Conservation (phyloP, 1,284 basidiomycete genomes). For the Porodaedalea pini region DNA sequence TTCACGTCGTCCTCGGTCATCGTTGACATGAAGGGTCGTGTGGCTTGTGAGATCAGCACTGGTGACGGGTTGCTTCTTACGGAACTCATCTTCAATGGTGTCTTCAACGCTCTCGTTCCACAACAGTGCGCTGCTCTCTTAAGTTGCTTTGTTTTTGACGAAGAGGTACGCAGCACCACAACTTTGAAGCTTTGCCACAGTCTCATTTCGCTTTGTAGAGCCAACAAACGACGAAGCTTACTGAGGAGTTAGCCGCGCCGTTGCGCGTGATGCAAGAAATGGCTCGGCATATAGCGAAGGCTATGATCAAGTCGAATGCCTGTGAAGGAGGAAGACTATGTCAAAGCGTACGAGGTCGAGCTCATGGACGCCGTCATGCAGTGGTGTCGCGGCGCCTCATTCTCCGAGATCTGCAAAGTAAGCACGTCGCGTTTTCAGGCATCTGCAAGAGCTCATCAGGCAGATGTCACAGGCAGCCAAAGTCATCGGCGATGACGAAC, state of each 20-base stretch:
- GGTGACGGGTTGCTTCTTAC: conserved; percentile 96
- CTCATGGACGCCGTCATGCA: conserved; percentile 96
- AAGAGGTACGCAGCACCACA: conserved; percentile 66
- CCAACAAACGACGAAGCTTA: conserved; percentile 81
- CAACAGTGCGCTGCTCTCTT: conserved; percentile 92
- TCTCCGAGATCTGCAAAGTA: conserved; percentile 95
- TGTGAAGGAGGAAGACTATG: conserved; percentile 92
- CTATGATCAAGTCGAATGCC: conserved; percentile 89
- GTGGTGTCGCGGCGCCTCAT: conserved; percentile 98
- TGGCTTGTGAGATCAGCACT: conserved; percentile 97
- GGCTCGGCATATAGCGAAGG: conserved; percentile 91
- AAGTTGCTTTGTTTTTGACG: conserved; percentile 95
- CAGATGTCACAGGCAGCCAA: conserved; percentile 96
- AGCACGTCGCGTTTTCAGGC: conserved; percentile 77
- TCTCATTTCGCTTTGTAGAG: conserved; percentile 51
- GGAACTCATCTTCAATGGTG: conserved; percentile 96
- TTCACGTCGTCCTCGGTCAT: conserved; percentile 91
- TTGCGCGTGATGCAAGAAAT: conserved; percentile 94
- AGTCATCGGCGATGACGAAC: conserved; percentile 92
- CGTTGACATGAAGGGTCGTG: conserved; percentile 96
- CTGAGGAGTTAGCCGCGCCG: conserved; percentile 90
- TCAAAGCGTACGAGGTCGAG: conserved; percentile 95
- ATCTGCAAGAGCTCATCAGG: conserved; percentile 89
- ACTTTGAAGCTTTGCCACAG: not conserved
- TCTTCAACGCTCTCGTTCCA: conserved; percentile 86